Evolutionary conservation across 2,329 filamentous ascomycete species (phyloP).

Genomic region (Macrophomina phaseolina): DNA sequence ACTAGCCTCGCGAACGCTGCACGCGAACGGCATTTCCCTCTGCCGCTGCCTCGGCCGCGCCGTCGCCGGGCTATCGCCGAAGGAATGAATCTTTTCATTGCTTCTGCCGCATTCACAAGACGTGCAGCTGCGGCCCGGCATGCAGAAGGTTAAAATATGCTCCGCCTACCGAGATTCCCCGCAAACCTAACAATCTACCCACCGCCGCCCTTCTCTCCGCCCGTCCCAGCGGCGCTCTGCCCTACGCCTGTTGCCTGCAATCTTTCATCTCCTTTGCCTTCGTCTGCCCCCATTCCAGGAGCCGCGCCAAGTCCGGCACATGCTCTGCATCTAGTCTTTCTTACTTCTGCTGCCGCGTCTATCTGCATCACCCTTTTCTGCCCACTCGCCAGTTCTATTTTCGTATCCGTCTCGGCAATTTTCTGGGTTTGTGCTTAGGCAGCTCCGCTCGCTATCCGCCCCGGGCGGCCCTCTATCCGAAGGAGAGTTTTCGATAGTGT

Average conservation of each 20-base stretch:
- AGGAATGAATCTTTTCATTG: background rate
- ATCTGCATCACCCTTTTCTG: background rate
- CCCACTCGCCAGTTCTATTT: background rate
- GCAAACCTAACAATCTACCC: slow-evolving; percentile 13
- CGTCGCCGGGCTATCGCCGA: background rate
- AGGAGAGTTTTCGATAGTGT: too few species aligned
- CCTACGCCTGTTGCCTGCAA: background rate
- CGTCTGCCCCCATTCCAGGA: background rate
- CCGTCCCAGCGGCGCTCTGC: background rate
- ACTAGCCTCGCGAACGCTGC: background rate
- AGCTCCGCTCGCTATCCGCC: too few species aligned
- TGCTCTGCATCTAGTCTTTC: too few species aligned
- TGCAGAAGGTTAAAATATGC: background rate
- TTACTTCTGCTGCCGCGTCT: background rate
- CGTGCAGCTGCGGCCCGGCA: background rate
- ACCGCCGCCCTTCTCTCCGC: background rate
- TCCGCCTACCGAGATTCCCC: background rate
- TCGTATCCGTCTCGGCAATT: background rate
- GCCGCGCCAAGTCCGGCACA: too few species aligned
- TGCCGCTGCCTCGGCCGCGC: background rate
- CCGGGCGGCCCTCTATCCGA: too few species aligned
- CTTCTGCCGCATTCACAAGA: background rate
- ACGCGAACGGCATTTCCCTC: background rate
- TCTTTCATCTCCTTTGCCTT: background rate
- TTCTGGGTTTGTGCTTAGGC: background rate